These are phyloP conservation scores for Malus fusca DNA, from an alignment of 306 rosid species.

Conservation along the genomic window DNA sequence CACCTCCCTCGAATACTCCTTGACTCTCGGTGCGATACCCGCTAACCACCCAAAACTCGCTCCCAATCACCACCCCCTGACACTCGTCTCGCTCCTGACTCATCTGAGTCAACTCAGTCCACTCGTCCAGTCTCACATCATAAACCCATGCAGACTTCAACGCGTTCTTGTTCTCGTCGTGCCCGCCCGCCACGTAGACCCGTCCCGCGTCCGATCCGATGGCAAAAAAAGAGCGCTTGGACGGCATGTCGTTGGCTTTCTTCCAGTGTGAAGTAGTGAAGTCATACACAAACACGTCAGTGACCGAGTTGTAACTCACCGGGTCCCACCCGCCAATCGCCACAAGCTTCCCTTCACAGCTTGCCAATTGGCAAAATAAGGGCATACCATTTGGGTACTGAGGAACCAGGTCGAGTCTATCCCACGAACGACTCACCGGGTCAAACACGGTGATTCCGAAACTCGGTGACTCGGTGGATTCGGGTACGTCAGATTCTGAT, in stretches of 20 bases:
- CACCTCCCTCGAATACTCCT: conserved; percentile 33
- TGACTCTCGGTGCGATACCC: conserved; percentile 48
- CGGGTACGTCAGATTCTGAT: conserved; percentile 1
- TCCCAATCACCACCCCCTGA: conserved; percentile 35
- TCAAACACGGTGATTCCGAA: conserved; percentile 39
- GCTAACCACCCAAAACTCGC: conserved; percentile 46
- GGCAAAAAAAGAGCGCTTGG: conserved; percentile 42
- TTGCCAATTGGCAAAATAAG: conserved; percentile 38
- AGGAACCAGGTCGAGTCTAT: conserved; percentile 34
- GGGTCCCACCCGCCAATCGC: conserved; percentile 61
- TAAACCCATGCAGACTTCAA: conserved; percentile 38
- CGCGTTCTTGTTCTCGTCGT: conserved; percentile 49
- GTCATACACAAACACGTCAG: conserved; percentile 44
- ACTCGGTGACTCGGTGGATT: conserved; percentile 10
- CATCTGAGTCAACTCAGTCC: conserved; percentile 38
- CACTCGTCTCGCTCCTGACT: conserved; percentile 51
- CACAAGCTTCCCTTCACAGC: conserved; percentile 44
- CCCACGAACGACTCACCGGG: conserved; percentile 26
- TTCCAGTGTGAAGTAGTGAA: conserved; percentile 31
- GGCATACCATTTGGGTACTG: conserved; percentile 40
- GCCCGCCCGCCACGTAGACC: conserved; percentile 53
- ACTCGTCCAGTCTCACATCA: conserved; percentile 24
- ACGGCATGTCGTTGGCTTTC: conserved; percentile 35
- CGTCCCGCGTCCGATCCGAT: conserved; percentile 26
- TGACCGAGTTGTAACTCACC: conserved; percentile 31